These are phyloP conservation scores for Alternaria burnsii DNA, from an alignment of 2,329 filamentous ascomycete species.

Conservation along the genomic window DNA sequence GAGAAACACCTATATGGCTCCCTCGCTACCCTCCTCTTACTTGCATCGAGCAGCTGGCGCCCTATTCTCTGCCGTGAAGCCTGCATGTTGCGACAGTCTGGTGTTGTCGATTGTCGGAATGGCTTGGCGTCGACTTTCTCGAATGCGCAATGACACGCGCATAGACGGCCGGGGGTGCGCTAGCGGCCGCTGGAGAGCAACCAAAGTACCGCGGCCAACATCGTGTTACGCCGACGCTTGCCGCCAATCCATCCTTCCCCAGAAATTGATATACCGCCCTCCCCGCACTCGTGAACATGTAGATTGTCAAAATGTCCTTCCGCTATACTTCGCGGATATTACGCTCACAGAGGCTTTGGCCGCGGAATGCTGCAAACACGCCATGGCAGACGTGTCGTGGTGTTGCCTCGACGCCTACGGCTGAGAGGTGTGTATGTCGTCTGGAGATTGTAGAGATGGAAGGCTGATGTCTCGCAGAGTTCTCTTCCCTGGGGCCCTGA, in stretches of 20 bases:
- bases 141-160: conserved; percentile 41
- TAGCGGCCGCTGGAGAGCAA: conserved; percentile 13
- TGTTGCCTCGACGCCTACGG: conserved; percentile 66
- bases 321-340: conserved; percentile 41
- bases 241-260: conserved; percentile 41
- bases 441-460: not conserved
- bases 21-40: conserved; percentile 20
- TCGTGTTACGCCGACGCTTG: conserved; percentile 39
- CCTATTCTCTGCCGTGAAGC: conserved; percentile 36
- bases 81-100: conserved; percentile 35
- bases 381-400: conserved; percentile 60
- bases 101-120: conserved; percentile 14
- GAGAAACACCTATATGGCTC: conserved; percentile 61
- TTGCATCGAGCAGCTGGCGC: conserved; percentile 42
- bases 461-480: conserved; percentile 53
- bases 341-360: conserved; percentile 25
- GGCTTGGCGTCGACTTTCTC: conserved; percentile 43
- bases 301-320: conserved; percentile 46
- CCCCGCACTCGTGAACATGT: conserved; percentile 27
- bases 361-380: conserved; percentile 19
- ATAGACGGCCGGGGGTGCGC: not conserved
- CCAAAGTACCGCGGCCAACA: not conserved
- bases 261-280: conserved; percentile 30
- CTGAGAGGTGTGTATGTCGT: conserved; percentile 64
- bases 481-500: conserved; percentile 90